These are phyloP conservation scores for Colletotrichum sp. DNA, from an alignment of 2,329 filamentous ascomycete genomes.

Conservation along the genomic window DNA sequence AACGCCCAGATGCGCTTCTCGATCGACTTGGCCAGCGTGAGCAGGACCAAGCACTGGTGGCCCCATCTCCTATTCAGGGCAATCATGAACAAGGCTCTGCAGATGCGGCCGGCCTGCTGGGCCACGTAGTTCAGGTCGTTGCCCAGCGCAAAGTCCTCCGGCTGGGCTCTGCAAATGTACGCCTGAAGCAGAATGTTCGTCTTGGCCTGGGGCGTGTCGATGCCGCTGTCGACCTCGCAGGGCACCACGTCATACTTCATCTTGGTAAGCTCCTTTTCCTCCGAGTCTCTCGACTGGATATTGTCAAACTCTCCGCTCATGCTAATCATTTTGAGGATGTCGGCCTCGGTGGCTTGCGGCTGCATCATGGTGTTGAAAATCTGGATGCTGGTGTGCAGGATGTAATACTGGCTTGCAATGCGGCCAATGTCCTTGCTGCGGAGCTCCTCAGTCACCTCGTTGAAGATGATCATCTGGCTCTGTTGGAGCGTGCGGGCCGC, in stretches of 20 bases:
- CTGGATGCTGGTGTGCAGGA: slow-evolving; percentile 90
- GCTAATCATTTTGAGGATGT: slow-evolving; percentile 94
- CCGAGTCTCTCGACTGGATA: slow-evolving; percentile 88
- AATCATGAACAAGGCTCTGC: slow-evolving; percentile 95
- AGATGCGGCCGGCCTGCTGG: slow-evolving; percentile 94
- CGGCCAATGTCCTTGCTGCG: slow-evolving; percentile 93
- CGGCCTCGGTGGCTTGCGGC: slow-evolving; percentile 83
- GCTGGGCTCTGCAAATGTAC: slow-evolving; percentile 85
- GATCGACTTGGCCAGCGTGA: slow-evolving; percentile 95
- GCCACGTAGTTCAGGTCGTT: slow-evolving; percentile 96
- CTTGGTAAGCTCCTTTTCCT: slow-evolving; percentile 83
- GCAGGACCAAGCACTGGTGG: slow-evolving; percentile 87
- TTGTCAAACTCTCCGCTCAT: slow-evolving; percentile 99
- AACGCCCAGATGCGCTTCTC: slow-evolving; percentile 96
- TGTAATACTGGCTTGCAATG: slow-evolving; percentile 97
- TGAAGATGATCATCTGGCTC: slow-evolving; percentile 99
- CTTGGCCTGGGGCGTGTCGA: slow-evolving; percentile 80
- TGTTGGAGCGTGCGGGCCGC: slow-evolving; percentile 87
- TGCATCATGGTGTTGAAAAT: slow-evolving; percentile 97
- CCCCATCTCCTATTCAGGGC: slow-evolving; percentile 95
- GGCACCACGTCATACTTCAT: slow-evolving; percentile 74
- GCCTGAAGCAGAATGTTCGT: slow-evolving; percentile 95
- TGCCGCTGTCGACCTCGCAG: slow-evolving; percentile 79
- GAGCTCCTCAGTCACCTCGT: slow-evolving; percentile 91
- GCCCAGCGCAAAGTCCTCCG: slow-evolving; percentile 91